A percentile compares a stretch with the other conserved stretches of the same genome.
Evolutionary conservation across 78 protist genomes (phyloP).

Genomic region (Dictyostelium intermedium): DNA sequence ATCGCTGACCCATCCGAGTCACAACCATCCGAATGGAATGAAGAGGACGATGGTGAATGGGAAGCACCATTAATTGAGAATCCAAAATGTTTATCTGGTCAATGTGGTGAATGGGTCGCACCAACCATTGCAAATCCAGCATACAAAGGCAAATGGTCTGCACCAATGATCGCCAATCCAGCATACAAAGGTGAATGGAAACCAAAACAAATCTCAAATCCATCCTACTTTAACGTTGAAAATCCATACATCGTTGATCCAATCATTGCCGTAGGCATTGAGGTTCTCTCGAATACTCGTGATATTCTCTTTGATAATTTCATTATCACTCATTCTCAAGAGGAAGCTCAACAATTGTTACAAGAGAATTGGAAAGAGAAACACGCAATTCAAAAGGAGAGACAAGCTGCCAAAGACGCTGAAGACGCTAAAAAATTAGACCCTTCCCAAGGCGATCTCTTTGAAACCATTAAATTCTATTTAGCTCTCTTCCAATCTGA

Average conservation of each 20-base stretch:
- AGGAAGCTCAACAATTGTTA: slow-evolving; percentile 81
- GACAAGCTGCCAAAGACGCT: slow-evolving; percentile 36
- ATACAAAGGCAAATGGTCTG: slow-evolving; percentile 81
- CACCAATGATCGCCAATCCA: slow-evolving; percentile 80
- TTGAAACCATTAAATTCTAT: not conserved
- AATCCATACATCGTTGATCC: slow-evolving; percentile 80
- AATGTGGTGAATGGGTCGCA: slow-evolving; percentile 90
- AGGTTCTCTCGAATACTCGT: slow-evolving; percentile 93
- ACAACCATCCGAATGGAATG: slow-evolving; percentile 99
- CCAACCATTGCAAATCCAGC: slow-evolving; percentile 93
- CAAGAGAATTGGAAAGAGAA: slow-evolving; percentile 66
- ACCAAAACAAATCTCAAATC: slow-evolving; percentile 92
- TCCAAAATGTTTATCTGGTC: slow-evolving; percentile 86
- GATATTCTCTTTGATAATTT: slow-evolving; percentile 98
- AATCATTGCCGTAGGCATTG: slow-evolving; percentile 90
- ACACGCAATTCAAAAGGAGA: slow-evolving; percentile 9
- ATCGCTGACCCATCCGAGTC: slow-evolving; percentile 86
- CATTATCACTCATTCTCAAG: slow-evolving; percentile 88
- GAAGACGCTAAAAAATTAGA: slow-evolving; percentile 48
- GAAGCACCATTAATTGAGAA: slow-evolving; percentile 95
- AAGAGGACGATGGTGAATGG: slow-evolving; percentile 99
- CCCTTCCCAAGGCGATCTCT: not conserved
- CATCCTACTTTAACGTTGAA: slow-evolving; percentile 92
- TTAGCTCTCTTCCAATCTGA: not conserved
- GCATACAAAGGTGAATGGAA: slow-evolving; percentile 90